A percentile compares a stretch with the other conserved stretches of the same genome.
These are phyloP conservation scores for Priceomyces carsonii DNA, from an alignment of 805 yeast genomes.

Conservation along the genomic window DNA sequence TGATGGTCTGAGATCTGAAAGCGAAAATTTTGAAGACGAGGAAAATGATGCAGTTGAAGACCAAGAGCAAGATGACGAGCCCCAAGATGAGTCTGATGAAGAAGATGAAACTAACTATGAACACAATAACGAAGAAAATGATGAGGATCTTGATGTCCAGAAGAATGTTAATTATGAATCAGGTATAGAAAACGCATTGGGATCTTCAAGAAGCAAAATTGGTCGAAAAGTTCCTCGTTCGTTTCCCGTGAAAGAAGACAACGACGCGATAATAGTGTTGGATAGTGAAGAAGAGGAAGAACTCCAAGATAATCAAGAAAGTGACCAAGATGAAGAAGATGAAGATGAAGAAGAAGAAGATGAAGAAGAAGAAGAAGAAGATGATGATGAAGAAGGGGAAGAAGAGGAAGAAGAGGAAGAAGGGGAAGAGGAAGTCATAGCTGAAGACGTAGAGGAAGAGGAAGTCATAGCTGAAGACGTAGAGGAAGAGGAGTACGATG, in stretches of 20 bases:
- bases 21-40: slow-evolving; percentile 17
- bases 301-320: slow-evolving; percentile 11
- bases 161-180: too few species aligned
- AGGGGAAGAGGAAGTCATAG: slow-evolving; percentile 23
- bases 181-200: too few species aligned
- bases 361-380: slow-evolving; percentile 23
- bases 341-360: slow-evolving; percentile 13
- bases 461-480: slow-evolving; percentile 37
- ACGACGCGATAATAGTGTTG: slow-evolving; percentile 9
- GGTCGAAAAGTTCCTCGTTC: not conserved
- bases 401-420: slow-evolving; percentile 45
- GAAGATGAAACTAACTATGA: not conserved
- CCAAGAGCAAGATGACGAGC: slow-evolving; percentile 51
- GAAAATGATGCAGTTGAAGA: slow-evolving; percentile 48
- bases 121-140: not conserved
- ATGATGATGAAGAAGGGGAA: slow-evolving; percentile 30
- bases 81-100: slow-evolving; percentile 20
- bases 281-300: slow-evolving; percentile 15
- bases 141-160: too few species aligned
- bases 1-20: too few species aligned
- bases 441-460: slow-evolving; percentile 8
- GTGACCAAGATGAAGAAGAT: slow-evolving; percentile 10
- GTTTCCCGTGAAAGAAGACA: slow-evolving; percentile 5
- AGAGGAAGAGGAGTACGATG: slow-evolving; percentile 23
- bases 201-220: too few species aligned